Evolutionary conservation across 2,329 filamentous ascomycete species (phyloP).

Genomic region (Bipolaris bicolor): DNA sequence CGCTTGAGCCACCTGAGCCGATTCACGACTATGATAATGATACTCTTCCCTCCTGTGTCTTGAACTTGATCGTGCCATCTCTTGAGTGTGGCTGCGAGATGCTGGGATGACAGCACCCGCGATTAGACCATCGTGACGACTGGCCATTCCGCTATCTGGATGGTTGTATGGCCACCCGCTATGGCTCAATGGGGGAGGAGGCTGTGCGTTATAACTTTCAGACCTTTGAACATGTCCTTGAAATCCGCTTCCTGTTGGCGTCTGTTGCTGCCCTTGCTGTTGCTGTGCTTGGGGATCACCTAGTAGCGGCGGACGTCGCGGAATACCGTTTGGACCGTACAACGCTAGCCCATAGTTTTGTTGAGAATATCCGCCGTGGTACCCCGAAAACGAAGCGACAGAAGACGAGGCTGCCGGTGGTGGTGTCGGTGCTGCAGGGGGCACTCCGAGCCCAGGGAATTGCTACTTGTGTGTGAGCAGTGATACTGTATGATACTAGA

Average conservation of each 20-base stretch:
- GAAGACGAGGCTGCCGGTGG: conserved; percentile 31
- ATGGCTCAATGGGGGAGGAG: conserved; percentile 19
- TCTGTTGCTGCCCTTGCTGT: conserved; percentile 16
- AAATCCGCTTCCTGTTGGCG: conserved; percentile 10
- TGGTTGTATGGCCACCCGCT: conserved; percentile 29
- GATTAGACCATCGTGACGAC: conserved; percentile 4
- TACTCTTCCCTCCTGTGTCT: conserved; percentile 25
- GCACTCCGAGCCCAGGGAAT: conserved; percentile 27
- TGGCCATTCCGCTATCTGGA: conserved; percentile 14
- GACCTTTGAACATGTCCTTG: conserved; percentile 20
- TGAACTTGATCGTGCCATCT: conserved; percentile 18
- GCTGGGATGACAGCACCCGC: conserved; percentile 21
- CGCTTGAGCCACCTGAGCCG: conserved; percentile 13
- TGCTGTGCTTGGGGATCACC: conserved; percentile 19
- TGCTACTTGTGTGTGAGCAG: conserved; percentile 28
- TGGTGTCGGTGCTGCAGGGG: conserved; percentile 37
- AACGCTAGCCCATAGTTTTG: conserved; percentile 15
- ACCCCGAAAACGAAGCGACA: conserved; percentile 24
- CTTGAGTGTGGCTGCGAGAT: conserved; percentile 15
- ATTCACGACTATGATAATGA: conserved; percentile 23
- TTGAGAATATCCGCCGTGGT: conserved; percentile 22
- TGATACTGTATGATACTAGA: not conserved
- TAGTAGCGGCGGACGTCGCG: conserved; percentile 27
- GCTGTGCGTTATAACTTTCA: conserved; percentile 15
- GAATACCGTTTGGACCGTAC: conserved; percentile 19